Evolutionary conservation across 139 green algal species (phyloP).

Genomic region (Chlamydomonas eustigma): DNA sequence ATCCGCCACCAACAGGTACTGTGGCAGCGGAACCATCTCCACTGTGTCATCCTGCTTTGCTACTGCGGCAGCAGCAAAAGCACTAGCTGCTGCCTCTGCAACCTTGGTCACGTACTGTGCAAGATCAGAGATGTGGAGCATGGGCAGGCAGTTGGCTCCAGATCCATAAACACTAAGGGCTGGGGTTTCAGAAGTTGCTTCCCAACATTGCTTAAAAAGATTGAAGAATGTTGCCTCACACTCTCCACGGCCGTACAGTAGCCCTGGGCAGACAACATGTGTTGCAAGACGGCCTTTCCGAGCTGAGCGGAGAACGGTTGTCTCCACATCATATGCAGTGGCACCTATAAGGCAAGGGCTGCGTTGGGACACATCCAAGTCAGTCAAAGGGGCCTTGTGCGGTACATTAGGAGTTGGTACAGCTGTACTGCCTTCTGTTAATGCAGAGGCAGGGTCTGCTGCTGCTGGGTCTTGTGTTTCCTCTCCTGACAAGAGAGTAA

Average conservation of each 20-base stretch:
- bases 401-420: background rate
- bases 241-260: constrained; percentile 53
- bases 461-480: constrained; percentile 10
- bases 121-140: constrained; percentile 43
- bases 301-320: constrained; percentile 27
- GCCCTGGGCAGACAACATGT: constrained; percentile 46
- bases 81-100: background rate
- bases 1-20: constrained; percentile 4
- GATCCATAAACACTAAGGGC: constrained; percentile 25
- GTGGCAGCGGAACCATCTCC: too few relatives aligned
- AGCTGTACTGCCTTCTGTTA: background rate
- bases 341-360: constrained; percentile 9
- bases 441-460: background rate
- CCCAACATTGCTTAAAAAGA: constrained; percentile 34
- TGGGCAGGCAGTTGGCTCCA: constrained; percentile 47
- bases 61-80: background rate
- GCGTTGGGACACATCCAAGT: constrained; percentile 15
- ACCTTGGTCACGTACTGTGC: constrained; percentile 34
- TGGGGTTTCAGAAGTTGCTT: constrained; percentile 1
- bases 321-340: constrained; percentile 33
- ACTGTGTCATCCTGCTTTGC: too few relatives aligned
- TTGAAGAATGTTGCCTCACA: constrained; percentile 31
- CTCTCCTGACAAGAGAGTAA: too few relatives aligned
- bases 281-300: constrained; percentile 31
- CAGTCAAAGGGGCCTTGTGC: constrained; percentile 15